Base-by-base conservation (phyloP, 345 rosid genomes). In the Kernera saxatilis region DNA sequence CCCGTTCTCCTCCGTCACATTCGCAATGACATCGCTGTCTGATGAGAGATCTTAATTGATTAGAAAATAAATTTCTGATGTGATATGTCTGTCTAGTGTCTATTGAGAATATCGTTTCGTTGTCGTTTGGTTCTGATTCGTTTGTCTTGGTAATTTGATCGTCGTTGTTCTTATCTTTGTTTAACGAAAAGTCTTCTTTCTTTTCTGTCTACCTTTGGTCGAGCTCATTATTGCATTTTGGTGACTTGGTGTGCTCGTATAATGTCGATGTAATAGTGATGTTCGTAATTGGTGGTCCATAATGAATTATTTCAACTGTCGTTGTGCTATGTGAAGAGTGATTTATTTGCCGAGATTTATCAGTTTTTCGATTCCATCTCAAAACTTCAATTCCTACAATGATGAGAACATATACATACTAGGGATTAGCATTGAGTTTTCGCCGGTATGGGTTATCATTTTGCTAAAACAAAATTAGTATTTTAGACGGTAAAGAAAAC, bases 1-100 rank as follows among this genome's bases (percentile, higher is more conserved):
- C 98, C 97, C 5, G 90, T 88, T 25, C 40, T 91, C 6, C 82
- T 90, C 2, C 83, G 84, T 80, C 98, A 93, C 60, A 91, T 93
- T 50, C 88, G 81, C n/a, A 43, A 72, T 13, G 79, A 88, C 60
- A 84, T 93, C 37, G 82, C 81, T 1, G 40, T 54, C 18, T 86
- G 71, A 79, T 15, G 13, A 19, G 12, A 27, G 35, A 15, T 64
- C 44, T 18, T 33, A 33, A 18, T 56, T 43, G 6, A 32, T 32
- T 2, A 9, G 14, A 29, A 71, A 51, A 22, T 53, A 43, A 39
- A 40, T 4, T 14, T 50, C 1, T 54, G 60, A 73, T 54, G 72
- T 66, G 67, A 73, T 48, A 39, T 57, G 58, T 66, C 60, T 72
- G 56, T 45, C 58, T 64, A n/a, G 32, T 4, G n/a, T 1, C 6